Base-by-base conservation (phyloP, 179 eudicot species). In the Corrigiola litoralis region DNA sequence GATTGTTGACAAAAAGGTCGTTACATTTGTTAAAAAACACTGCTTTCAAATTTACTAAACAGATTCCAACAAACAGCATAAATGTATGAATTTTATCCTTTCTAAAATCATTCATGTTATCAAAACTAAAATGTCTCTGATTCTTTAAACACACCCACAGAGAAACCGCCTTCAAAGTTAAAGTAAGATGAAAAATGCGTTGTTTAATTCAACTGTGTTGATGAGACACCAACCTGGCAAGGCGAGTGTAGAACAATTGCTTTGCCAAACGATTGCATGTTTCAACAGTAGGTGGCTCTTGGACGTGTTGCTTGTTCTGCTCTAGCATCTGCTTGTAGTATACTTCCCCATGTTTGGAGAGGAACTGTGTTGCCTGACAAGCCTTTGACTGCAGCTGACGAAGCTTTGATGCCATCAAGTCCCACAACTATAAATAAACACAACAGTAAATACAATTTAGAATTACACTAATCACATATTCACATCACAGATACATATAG, bases 181-280 rank as follows among this genome's bases (percentile, higher is more conserved):
- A 34, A 55, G 66, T 63, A 58, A 5, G 6, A 16, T 46, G 3
- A 25, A 50, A 53, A 16, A 16, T 5, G 58, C 1, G n/a, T 53
- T n/a, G n/a, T 16, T 53, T 10, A 28, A 29, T 42, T 13, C 2
- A n/a, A 11, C 58, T 45, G 8, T 17, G 33, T 46, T 1, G 14
- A 2, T 17, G 0, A 1, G 17, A 50, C 42, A 65, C 71, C 31
- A 34, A 79, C 83, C 83, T 80, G 65, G 83, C 80, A 66, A 80
- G 73, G 24, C 83, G 83, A 58, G 83, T 80, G 80, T 72, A 80
- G 33, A 80, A 58, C 66, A 80, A 72, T 38, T 76, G 78, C 65
- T 76, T 76, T 8, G 83, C 69, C 73, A 80, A 76, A 28, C 68
- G 72, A 56, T 70, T 67, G 78, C 83, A 80, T 32, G 77, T 76